Evolutionary conservation across 331 rosid genomes (phyloP), one percentile per base, ranked within the genome.

Genomic region (Malus hybrid): DNA sequence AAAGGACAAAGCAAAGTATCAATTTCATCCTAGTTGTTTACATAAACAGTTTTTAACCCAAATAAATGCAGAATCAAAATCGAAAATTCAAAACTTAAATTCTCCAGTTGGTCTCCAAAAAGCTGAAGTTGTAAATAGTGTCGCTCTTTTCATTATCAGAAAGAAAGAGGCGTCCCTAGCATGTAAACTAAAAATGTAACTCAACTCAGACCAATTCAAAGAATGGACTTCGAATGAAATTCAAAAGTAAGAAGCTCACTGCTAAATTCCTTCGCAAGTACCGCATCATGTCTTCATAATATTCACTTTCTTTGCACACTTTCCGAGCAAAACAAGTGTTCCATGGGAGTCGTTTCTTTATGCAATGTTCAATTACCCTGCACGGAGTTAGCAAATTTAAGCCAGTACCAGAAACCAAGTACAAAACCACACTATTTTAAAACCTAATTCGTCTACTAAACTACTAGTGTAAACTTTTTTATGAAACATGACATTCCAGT

Each of bases 311-410:
- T 86, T 83, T 92, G 80, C 90, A 87, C 79, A 92, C 83, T 85
- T 85, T 89, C 72, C 85, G 82, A 79, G 92, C 96, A 82, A 89
- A 95, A 85, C 91, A 90, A 68, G 82, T 85, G 80, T 80, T 84
- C 99, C 97, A 95, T 77, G 68, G 87, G 55, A 92, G 92, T 80
- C 99, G 88, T 85, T 92, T 95, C 92, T 87, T 92, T 83, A 95
- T 85, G 81, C 97, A 92, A 82, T 83, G 88, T 46, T 92, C 91
- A 77, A 88, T 70, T 39, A 84, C 77, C 96, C 99, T 94, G 96
- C 90, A 84, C 55, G 13, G 75, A 73, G 61, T 80, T 66, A 44
- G 29, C 68, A 60, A 69, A n/a, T n/a, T 65, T 29, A 52, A 10
- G 59, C 55, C 19, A 28, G 14, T 33, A 28, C 50, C 44, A 64